Evolutionary conservation across 73 alveolate species (phyloP).

Genomic region (Paraurostyla sp.): DNA sequence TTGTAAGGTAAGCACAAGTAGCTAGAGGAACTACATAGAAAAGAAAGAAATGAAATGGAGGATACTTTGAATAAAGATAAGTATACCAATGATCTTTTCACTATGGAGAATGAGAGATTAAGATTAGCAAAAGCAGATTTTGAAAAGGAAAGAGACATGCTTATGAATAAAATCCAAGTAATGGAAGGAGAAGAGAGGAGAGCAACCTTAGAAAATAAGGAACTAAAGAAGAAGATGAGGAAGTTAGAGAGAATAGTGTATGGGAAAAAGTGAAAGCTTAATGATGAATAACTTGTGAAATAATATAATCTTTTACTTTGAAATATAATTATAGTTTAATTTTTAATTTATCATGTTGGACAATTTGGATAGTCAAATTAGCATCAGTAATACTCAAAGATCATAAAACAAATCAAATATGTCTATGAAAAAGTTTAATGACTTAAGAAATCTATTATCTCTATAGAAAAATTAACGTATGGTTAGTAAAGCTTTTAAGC

Average conservation of each 20-base stretch:
- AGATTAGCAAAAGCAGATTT: conserved; percentile 35
- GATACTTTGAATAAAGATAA: conserved; percentile 11
- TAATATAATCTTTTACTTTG: background rate
- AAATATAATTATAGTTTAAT: background rate
- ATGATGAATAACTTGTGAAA: background rate
- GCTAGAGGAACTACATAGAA: background rate
- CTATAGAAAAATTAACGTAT: conserved; percentile 7
- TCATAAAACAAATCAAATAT: background rate
- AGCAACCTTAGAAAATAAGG: background rate
- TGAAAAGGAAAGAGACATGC: conserved; percentile 23
- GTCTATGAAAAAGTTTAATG: background rate
- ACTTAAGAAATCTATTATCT: conserved; percentile 16
- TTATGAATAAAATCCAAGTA: background rate
- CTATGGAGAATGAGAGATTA: conserved; percentile 33
- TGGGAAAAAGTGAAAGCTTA: conserved; percentile 19
- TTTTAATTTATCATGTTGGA: background rate
- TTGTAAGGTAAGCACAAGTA: background rate
- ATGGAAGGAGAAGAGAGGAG: conserved; percentile 5
- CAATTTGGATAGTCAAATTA: too few species aligned
- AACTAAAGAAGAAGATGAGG: conserved; percentile 6
- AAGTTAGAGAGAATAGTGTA: conserved; percentile 30
- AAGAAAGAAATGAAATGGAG: conserved; percentile 37
- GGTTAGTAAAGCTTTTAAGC: background rate
- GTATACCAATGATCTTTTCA: conserved; percentile 29
- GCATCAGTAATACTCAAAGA: background rate